These are phyloP conservation scores for Cytospora schulzeri DNA, from an alignment of 2,329 filamentous ascomycete genomes.

Conservation along the genomic window DNA sequence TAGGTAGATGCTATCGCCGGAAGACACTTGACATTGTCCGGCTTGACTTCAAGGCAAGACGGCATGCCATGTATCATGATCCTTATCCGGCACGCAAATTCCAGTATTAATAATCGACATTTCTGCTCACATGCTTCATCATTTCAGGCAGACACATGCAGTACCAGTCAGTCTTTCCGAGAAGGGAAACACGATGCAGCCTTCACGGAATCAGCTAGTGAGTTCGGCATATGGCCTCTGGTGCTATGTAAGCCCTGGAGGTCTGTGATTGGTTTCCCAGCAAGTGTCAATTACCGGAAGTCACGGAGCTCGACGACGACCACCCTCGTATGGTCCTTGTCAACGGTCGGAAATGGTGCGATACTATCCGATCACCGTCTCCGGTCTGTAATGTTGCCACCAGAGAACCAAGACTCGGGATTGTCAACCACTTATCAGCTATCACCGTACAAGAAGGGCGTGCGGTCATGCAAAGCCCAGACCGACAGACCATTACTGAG, in stretches of 20 bases:
- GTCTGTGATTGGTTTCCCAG: constrained; percentile 8
- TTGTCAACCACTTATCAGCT: neutral
- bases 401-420: too few species aligned
- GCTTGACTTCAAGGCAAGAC: neutral
- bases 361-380: neutral
- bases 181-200: neutral
- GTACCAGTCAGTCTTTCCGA: neutral
- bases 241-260: neutral
- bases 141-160: neutral
- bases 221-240: constrained; percentile 7
- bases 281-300: constrained; percentile 9
- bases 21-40: neutral
- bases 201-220: neutral
- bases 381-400: neutral
- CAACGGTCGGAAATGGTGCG: neutral
- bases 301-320: constrained; percentile 12
- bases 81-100: neutral
- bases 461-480: neutral
- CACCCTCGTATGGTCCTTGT: neutral
- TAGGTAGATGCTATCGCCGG: neutral
- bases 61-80: neutral
- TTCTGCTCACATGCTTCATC: neutral
- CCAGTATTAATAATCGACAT: neutral
- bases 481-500: neutral
- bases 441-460: neutral